Evolutionary conservation across 2,329 filamentous ascomycete species (phyloP), one percentile per base, ranked within the genome.

Genomic region (Ascochyta lentis): DNA sequence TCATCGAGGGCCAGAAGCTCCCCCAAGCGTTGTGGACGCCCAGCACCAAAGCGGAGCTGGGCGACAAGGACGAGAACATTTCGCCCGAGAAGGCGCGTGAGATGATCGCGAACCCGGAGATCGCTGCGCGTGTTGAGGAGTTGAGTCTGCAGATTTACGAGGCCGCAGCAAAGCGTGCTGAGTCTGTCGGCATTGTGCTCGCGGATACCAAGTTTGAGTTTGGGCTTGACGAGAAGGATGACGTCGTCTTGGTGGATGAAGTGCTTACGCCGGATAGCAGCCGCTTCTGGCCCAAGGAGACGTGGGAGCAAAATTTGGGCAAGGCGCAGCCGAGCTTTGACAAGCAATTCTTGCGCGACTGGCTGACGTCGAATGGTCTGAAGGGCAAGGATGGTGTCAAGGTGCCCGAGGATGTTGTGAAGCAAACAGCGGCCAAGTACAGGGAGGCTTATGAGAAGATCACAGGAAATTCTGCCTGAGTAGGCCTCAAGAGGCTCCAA

Each of bases 61-160:
- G 92, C 24, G 79, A 86, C 63, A 88, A 95, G 72, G 88, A 96
- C 74, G 89, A 94, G 78, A 96, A 96, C 78, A 96, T 96, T 65
- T 84, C 86, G 54, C 89, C 88, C 0, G 86, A 87, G 46, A 49
- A 62, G 78, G 85, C 84, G 6, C 77, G 76, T 47, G 78, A 82
- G 66, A 47, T 72, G 33, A 84, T 92, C 64, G 83, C 91, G 6
- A 88, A 90, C 49, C 81, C 84, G 44, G 80, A 81, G 42, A 84
- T 89, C 66, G 89, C 89, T 6, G 77, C 78, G 23, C 82, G 81
- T 58, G 86, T 94, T 58, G 87, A 90, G 73, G 78, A 84, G 60
- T 80, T 91, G 13, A 84, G 86, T 8, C 72, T 92, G 42, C 71
- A 81, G 54, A 80, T 91, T 33, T 93, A 92, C 80, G 73, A 77